Evolutionary conservation across 2,329 filamentous ascomycete species (phyloP), one percentile per base, ranked within the genome.

Genomic region (Xylariomycetidae sp.): DNA sequence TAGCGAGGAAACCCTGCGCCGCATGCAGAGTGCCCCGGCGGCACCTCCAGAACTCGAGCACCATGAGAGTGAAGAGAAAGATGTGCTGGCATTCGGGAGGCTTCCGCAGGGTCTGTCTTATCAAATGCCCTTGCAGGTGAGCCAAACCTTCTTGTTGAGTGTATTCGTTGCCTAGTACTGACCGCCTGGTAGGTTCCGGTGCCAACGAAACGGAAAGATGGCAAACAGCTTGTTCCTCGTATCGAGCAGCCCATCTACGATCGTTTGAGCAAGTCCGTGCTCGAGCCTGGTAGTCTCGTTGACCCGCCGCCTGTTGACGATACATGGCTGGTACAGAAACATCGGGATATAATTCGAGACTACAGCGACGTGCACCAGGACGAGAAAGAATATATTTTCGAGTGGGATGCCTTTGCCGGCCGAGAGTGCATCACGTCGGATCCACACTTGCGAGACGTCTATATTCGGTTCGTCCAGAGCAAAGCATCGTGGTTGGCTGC

Each of bases 361-460:
- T 77, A 74, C 46, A 68, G 65, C 7, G 74, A 78, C 42, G 64
- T 78, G 17, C 67, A 67, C 10, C 49, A 59, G 3, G 58, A 64
- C 12, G 74, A 79, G 47, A 74, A 72, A 49, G 73, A 76, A 40
- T 78, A 72, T 37, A 72, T 78, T 35, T 63, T 65, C 44, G 68
- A 72, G 41, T 79, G 74, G 74, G 73, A 77, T 39, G 61, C 65
- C 1, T 76, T 70, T 43, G 67, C 75, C 29, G 63, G 73, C 7
- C 59, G 59, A 27, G 64, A 70, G 43, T 67, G 64, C 34, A 55
- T 76, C 29, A 70, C 68, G 5, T 69, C 71, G 4, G 64, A 65
- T 19, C 65, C 67, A 4, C 74, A 71, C 45, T 60, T 78, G 10
- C 63, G 71, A 9, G 63, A 63, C 3, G 61, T 66, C 13, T 74